These are phyloP conservation scores for Eleusine indica DNA, from an alignment of 176 grass and related monocot genomes.

Conservation along the genomic window DNA sequence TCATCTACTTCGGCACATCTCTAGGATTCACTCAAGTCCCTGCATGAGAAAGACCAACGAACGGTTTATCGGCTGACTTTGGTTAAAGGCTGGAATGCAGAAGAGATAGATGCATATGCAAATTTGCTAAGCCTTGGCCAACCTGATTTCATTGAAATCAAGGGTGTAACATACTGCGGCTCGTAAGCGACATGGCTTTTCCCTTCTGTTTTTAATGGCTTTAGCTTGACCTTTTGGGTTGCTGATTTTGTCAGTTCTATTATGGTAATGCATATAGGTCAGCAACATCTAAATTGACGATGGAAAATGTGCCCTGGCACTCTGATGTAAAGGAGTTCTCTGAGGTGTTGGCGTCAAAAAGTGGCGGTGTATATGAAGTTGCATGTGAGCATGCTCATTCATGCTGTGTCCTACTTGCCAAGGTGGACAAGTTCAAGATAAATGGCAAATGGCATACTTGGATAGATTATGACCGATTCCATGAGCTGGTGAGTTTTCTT, in stretches of 20 bases:
- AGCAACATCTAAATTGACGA: constrained; percentile 93
- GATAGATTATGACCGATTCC: constrained; percentile 92
- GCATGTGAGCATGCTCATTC: constrained; percentile 96
- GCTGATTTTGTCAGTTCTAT: not conserved
- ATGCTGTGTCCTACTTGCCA: constrained; percentile 89
- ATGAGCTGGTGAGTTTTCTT: constrained; percentile 78
- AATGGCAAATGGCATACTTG: constrained; percentile 90
- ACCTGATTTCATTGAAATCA: constrained; percentile 97
- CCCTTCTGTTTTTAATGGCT: not conserved
- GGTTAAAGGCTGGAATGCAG: constrained; percentile 97
- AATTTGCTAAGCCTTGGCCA: constrained; percentile 79
- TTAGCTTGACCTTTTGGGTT: not conserved
- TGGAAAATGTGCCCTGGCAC: constrained; percentile 99
- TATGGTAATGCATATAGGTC: constrained; percentile 53
- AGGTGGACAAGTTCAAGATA: constrained; percentile 85
- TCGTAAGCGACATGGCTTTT: constrained; percentile 59
- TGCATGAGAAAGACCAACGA: constrained; percentile 84
- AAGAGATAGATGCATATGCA: constrained; percentile 89
- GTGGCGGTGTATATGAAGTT: constrained; percentile 69
- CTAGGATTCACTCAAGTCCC: constrained; percentile 85
- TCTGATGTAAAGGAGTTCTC: constrained; percentile 92
- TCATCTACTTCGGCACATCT: not conserved
- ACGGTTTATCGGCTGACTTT: constrained; percentile 93
- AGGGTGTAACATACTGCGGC: constrained; percentile 98
- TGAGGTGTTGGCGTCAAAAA: constrained; percentile 82